Evolutionary conservation across 2,329 filamentous ascomycete species (phyloP).

Genomic region (Microdochium nivale): DNA sequence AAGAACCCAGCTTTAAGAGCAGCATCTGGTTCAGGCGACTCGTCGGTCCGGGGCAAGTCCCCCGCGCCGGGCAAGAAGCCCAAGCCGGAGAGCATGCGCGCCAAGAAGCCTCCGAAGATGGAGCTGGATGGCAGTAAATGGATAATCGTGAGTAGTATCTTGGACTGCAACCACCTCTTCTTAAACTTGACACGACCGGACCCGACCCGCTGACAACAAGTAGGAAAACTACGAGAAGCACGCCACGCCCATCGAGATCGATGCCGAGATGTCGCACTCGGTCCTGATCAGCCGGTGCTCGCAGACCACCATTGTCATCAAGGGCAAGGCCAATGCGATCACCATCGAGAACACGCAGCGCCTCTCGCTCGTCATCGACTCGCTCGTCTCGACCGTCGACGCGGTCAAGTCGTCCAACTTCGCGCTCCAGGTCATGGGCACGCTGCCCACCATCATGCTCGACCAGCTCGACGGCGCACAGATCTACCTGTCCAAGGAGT

Average conservation of each 20-base stretch:
- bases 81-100: slow-evolving; percentile 77
- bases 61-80: slow-evolving; percentile 82
- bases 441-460: slow-evolving; percentile 77
- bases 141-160: slow-evolving; percentile 56
- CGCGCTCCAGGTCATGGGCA: slow-evolving; percentile 82
- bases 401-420: slow-evolving; percentile 95
- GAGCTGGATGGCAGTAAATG: slow-evolving; percentile 86
- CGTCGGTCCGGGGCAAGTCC: slow-evolving; percentile 62
- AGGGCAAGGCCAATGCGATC: slow-evolving; percentile 94
- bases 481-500: slow-evolving; percentile 78
- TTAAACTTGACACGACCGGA: neutral
- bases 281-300: slow-evolving; percentile 88
- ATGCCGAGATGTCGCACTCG: slow-evolving; percentile 76
- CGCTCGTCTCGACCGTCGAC: slow-evolving; percentile 82
- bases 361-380: slow-evolving; percentile 80
- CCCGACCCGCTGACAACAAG: slow-evolving; percentile 2
- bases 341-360: slow-evolving; percentile 85
- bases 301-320: slow-evolving; percentile 81
- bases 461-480: slow-evolving; percentile 90
- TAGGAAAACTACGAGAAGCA: slow-evolving; percentile 87
- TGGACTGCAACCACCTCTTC: neutral
- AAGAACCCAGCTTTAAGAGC: slow-evolving; percentile 88
- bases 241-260: slow-evolving; percentile 64
- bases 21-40: slow-evolving; percentile 54
- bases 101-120: slow-evolving; percentile 73